Percentiles rank a stretch among this genome's conserved stretches.
Conservation (phyloP, 176 grass and related monocot species). For the Otatea glauca region DNA sequence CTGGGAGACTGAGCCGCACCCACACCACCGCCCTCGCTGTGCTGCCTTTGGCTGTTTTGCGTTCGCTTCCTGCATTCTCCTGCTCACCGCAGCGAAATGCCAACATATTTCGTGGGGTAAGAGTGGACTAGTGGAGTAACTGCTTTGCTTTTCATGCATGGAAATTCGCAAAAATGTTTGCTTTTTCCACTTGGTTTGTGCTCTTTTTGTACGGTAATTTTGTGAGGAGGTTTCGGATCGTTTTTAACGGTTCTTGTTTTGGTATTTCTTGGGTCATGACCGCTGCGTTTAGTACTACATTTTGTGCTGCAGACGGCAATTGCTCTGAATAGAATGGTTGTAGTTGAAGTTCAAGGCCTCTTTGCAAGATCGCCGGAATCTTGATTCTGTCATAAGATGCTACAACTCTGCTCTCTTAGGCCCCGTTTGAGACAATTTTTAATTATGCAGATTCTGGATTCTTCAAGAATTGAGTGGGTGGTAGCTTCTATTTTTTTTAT, state of each 20-base stretch:
- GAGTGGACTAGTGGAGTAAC: not conserved
- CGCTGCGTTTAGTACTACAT: not conserved
- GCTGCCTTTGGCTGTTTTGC: slow-evolving; percentile 29
- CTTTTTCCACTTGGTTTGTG: not conserved
- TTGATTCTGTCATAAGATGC: too few relatives aligned
- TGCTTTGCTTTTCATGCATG: not conserved
- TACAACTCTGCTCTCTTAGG: too few relatives aligned
- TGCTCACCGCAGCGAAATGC: slow-evolving; percentile 18
- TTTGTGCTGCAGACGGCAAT: too few relatives aligned
- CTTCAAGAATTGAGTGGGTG: too few relatives aligned
- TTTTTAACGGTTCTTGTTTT: not conserved
- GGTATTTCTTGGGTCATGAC: not conserved
- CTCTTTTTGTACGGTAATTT: not conserved
- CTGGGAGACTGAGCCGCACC: too few relatives aligned
- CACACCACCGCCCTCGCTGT: slow-evolving; percentile 30
- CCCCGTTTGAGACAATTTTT: too few relatives aligned
- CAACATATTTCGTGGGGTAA: slow-evolving; percentile 21
- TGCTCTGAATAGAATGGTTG: too few relatives aligned
- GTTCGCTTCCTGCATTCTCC: not conserved
- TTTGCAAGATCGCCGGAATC: too few relatives aligned
- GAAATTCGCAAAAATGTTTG: not conserved
- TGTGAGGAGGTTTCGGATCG: too few relatives aligned
- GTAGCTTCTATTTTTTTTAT: too few relatives aligned
- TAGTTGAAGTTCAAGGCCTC: too few relatives aligned
- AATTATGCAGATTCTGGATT: too few relatives aligned